phyloP scores from a whole-genome alignment of 352 stramenopile genomes.

The Paralagenidium karlingii region DNA sequence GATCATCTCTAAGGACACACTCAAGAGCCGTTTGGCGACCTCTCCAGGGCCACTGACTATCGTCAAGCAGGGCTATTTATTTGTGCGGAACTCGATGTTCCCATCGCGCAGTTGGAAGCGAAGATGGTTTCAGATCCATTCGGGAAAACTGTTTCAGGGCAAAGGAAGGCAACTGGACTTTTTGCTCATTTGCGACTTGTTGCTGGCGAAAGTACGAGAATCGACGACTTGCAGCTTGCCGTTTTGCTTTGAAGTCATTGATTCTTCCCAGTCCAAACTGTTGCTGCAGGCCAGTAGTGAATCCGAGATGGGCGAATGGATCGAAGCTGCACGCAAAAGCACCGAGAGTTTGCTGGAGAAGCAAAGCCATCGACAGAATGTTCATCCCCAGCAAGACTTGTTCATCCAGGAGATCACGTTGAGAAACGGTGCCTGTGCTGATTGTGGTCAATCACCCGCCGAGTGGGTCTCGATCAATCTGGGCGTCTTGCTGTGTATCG shows the following conservation, averaged over 20 bases:
- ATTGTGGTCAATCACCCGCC: constrained; percentile 63
- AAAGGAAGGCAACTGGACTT: constrained; percentile 68
- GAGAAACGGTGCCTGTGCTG: constrained; percentile 45
- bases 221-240: constrained; percentile 31
- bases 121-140: constrained; percentile 81
- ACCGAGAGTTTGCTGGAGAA: constrained; percentile 76
- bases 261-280: constrained; percentile 65
- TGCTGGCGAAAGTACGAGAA: constrained; percentile 69
- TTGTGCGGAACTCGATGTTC: constrained; percentile 77
- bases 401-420: constrained; percentile 47
- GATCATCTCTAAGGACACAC: constrained; percentile 59
- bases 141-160: constrained; percentile 73
- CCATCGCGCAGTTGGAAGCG: constrained; percentile 75
- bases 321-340: constrained; percentile 63
- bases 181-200: constrained; percentile 64
- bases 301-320: constrained; percentile 65
- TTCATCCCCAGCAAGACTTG: constrained; percentile 70
- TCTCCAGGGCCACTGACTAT: too few species aligned
- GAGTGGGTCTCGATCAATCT: constrained; percentile 97
- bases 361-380: constrained; percentile 62
- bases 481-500: constrained; percentile 92
- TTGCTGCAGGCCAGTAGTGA: constrained; percentile 65
- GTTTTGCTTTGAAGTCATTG: constrained; percentile 77
- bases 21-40: constrained; percentile 16
- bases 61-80: constrained; percentile 75